Conservation (phyloP, 495 filamentous ascomycete species). For the Cryomyces antarcticus region DNA sequence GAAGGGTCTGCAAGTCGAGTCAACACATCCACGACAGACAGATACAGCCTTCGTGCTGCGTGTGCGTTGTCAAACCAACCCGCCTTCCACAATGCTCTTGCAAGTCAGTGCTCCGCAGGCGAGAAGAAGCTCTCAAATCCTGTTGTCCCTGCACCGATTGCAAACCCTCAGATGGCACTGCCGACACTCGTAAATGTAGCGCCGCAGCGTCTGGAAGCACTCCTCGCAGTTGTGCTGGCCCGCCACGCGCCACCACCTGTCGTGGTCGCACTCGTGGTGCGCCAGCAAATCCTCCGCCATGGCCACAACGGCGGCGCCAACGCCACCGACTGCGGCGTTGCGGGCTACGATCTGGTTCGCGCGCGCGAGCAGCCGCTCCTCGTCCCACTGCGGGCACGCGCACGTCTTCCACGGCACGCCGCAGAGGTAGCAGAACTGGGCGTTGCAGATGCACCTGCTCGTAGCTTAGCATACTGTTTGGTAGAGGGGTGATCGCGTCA, state of each 20-base stretch:
- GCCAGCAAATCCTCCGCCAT: constrained; percentile 6
- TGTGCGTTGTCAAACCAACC: too few relatives aligned
- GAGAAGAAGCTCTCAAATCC: too few relatives aligned
- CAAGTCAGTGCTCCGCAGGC: too few relatives aligned
- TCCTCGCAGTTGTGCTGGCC: constrained; percentile 14
- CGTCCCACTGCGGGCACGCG: constrained; percentile 8
- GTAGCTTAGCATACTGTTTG: neutral
- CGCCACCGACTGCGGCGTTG: neutral
- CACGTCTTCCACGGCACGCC: constrained; percentile 12
- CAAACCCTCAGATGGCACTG: too few relatives aligned
- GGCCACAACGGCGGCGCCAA: constrained; percentile 1
- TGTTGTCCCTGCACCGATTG: too few relatives aligned
- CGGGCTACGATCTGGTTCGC: constrained; percentile 19
- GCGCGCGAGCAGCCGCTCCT: constrained; percentile 8
- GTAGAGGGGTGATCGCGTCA: neutral
- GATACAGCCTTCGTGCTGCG: too few relatives aligned
- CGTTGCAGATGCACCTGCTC: constrained; percentile 8
- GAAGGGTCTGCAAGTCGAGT: too few relatives aligned
- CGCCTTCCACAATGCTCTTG: too few relatives aligned
- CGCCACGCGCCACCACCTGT: constrained; percentile 6
- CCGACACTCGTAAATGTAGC: constrained; percentile 16
- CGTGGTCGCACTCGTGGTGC: constrained; percentile 13
- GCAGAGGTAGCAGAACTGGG: constrained; percentile 15
- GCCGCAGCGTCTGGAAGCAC: constrained; percentile 8
- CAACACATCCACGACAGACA: too few relatives aligned